A percentile compares a stretch with the other conserved stretches of the same genome.
Conservation (phyloP, 305 asterid genomes). For the Fraxinus paxiana region DNA sequence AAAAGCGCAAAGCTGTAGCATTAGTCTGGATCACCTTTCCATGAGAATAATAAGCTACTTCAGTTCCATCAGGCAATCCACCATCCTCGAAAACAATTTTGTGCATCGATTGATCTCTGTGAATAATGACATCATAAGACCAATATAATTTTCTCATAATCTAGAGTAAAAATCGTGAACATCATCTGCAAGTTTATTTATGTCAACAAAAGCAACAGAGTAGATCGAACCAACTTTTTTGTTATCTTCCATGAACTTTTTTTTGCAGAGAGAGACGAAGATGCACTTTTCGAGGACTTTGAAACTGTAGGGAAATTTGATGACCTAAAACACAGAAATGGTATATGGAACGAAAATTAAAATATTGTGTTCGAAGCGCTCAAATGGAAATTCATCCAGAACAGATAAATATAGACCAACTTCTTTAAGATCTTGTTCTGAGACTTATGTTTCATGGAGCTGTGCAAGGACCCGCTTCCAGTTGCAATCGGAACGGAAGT, state of each 20-base stretch:
- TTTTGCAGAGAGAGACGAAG: conserved; percentile 40
- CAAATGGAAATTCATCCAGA: conserved; percentile 11
- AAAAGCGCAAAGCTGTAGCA: not conserved
- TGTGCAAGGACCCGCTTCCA: conserved; percentile 38
- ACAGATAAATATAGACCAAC: conserved; percentile 39
- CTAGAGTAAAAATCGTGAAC: not conserved
- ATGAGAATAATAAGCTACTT: conserved; percentile 50
- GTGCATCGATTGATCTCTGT: conserved; percentile 58
- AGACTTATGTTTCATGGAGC: conserved; percentile 33
- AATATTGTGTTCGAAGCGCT: conserved; percentile 3
- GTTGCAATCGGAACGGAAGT: conserved; percentile 31
- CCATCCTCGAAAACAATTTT: conserved; percentile 50
- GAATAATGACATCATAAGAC: conserved; percentile 10
- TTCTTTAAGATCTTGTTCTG: conserved; percentile 46
- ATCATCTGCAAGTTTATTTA: conserved; percentile 7
- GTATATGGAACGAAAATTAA: conserved; percentile 11
- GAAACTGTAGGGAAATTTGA: conserved; percentile 30
- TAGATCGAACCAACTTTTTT: conserved; percentile 55
- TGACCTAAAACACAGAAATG: conserved; percentile 42
- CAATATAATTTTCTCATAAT: not conserved
- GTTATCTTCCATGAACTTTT: conserved; percentile 73
- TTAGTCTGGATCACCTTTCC: conserved; percentile 47
- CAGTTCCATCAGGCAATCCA: conserved; percentile 59
- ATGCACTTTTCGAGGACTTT: conserved; percentile 41
- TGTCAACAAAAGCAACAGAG: conserved; percentile 12